Conservation (phyloP, 805 yeast species). For the Myxozyma neglecta region DNA sequence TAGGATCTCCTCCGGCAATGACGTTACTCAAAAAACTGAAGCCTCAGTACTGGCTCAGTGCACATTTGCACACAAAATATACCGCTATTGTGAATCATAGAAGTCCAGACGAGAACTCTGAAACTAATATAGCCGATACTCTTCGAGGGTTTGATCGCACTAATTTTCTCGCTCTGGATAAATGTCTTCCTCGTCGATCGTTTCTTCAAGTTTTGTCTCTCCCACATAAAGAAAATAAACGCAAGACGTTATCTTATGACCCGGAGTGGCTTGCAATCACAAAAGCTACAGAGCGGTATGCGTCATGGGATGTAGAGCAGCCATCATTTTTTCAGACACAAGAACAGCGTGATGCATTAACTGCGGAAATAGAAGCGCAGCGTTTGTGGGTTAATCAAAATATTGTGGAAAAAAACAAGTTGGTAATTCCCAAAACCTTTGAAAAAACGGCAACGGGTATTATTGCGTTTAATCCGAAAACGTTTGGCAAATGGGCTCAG, state of each 20-base stretch:
- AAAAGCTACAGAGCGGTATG: slow-evolving; percentile 34
- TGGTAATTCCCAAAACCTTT: slow-evolving; percentile 39
- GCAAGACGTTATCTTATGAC: slow-evolving; percentile 35
- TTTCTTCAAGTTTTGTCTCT: slow-evolving; percentile 52
- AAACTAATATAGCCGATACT: background rate
- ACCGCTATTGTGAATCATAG: slow-evolving; percentile 54
- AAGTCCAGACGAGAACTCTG: background rate
- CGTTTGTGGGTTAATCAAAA: slow-evolving; percentile 39
- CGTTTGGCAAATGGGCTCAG: background rate
- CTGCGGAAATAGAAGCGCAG: slow-evolving; percentile 28
- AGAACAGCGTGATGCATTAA: slow-evolving; percentile 14
- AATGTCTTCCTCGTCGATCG: slow-evolving; percentile 66
- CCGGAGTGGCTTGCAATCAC: slow-evolving; percentile 44
- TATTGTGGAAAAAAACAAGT: slow-evolving; percentile 30
- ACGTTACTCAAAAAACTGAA: slow-evolving; percentile 52
- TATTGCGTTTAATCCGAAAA: background rate
- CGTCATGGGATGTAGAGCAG: slow-evolving; percentile 12
- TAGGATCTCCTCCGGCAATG: slow-evolving; percentile 75
- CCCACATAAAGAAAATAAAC: background rate
- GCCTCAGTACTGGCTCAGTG: slow-evolving; percentile 82
- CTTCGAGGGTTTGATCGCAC: slow-evolving; percentile 39
- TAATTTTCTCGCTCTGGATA: slow-evolving; percentile 76
- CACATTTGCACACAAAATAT: slow-evolving; percentile 80
- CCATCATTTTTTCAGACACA: slow-evolving; percentile 9
- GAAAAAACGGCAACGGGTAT: slow-evolving; percentile 23